Evolutionary conservation across 768 basidiomycete genomes (phyloP), one percentile per base, ranked within the genome.

Genomic region (Trametes sanguinea): DNA sequence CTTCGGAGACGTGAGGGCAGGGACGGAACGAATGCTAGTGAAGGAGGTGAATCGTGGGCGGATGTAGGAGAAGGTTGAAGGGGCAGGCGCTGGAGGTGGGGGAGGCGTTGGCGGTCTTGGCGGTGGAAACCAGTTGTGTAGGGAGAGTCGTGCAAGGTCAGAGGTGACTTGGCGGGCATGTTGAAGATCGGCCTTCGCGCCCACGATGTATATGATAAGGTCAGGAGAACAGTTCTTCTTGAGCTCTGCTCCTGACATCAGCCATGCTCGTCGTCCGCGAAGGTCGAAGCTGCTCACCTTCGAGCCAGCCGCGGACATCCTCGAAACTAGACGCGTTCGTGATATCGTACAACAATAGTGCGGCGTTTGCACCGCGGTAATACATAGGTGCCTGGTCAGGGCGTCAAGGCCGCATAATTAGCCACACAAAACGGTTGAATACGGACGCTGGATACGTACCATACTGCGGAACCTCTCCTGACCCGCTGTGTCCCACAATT

Each of bases 311-410:
- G 67, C 88, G 85, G 68, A 97, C 85, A 74, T 95, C 95, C 64
- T 93, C 87, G 78, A 98, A 94, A 30, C 90, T 90, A 59, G 88
- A 80, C 61, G 84, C 83, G 76, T 92, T 93, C 71, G 95, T 95
- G 68, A 96, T 93, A 81, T 98, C 95, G 78, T 98, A 98, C 73
- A 96, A 82, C 68, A 97, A 81, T 65, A 98, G 83, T 40, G 95
- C 95, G 66, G 94, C 95, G 73, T 95, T 92, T 70, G 95, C 92
- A 73, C 94, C 94, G 77, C 94, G 87, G 82, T 95, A 95, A 80
- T 95, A 96, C 89, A 96, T 94, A 67, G 92, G 93, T 69, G 94
- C 94, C 93, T 93, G 69, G 51, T 47, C 47, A 58, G 45, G 53
- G 64, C 43, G 64, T 62, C 59, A 57, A 60, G 64, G 57, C 50